These are phyloP conservation scores for Fraxinus xanthoxyloides DNA, from an alignment of 305 asterid genomes.

Conservation along the genomic window DNA sequence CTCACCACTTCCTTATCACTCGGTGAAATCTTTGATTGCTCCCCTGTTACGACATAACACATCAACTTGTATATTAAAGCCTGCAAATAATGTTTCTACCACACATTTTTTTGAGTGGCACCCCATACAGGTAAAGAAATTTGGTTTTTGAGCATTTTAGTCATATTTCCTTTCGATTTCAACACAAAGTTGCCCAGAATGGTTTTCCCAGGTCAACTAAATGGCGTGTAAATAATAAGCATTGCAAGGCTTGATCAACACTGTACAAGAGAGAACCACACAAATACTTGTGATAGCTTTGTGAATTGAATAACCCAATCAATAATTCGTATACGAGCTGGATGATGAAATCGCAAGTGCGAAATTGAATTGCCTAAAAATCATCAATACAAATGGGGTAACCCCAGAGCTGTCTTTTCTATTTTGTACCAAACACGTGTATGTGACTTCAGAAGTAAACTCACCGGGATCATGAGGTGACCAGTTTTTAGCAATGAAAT, in stretches of 20 bases:
- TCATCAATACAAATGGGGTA: background rate
- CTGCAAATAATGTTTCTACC: background rate
- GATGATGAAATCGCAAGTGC: background rate
- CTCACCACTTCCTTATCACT: slow-evolving; percentile 91
- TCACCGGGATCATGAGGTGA: slow-evolving; percentile 74
- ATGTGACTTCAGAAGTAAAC: background rate
- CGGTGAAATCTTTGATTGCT: slow-evolving; percentile 72
- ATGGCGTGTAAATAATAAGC: background rate
- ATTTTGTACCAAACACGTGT: background rate
- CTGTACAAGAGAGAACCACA: background rate
- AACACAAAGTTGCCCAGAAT: background rate
- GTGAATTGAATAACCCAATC: background rate
- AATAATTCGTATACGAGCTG: background rate
- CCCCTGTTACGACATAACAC: slow-evolving; percentile 45
- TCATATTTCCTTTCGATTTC: background rate
- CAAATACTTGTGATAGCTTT: background rate
- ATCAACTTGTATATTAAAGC: background rate
- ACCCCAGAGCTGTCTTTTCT: background rate
- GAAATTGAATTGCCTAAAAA: background rate
- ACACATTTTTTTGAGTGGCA: background rate
- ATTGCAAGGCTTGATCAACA: background rate
- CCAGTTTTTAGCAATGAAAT: slow-evolving; percentile 85
- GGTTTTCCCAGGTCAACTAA: background rate
- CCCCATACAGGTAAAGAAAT: background rate
- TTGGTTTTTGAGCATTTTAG: background rate